phyloP scores from a whole-genome alignment of 345 rosid genomes.

The Syzygium grande region DNA sequence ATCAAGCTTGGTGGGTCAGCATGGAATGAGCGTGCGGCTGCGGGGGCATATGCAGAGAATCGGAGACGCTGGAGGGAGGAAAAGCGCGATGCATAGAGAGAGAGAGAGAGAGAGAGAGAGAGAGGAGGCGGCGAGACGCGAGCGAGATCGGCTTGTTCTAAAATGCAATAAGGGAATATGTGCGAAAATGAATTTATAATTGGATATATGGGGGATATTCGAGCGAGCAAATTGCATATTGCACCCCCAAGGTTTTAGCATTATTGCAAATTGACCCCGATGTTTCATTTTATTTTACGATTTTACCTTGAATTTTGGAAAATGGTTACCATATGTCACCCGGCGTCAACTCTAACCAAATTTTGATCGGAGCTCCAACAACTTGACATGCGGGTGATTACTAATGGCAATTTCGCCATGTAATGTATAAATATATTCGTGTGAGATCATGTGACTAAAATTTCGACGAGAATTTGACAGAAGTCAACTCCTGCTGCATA shows the following conservation, averaged over 20 bases:
- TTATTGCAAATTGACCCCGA: not conserved
- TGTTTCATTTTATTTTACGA: not conserved
- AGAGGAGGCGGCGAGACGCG: not conserved
- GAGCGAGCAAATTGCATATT: not conserved
- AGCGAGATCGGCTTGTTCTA: not conserved
- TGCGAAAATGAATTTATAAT: not conserved
- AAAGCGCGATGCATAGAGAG: not conserved
- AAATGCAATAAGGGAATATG: not conserved
- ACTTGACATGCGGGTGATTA: not conserved
- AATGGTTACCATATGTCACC: not conserved
- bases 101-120: not conserved
- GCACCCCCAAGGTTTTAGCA: not conserved
- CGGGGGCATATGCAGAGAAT: not conserved
- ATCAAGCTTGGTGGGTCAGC: not conserved
- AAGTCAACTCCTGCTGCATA: accelerated
- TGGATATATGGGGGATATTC: not conserved
- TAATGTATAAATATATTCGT: not conserved
- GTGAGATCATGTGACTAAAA: too few relatives aligned
- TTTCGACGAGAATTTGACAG: not conserved
- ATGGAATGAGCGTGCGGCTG: too few relatives aligned
- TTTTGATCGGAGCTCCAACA: not conserved
- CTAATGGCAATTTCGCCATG: not conserved
- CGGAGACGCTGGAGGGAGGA: not conserved
- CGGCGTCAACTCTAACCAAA: not conserved
- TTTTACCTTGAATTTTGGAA: not conserved